Evolutionary conservation across 768 basidiomycete species (phyloP), one percentile per base, ranked within the genome.

Genomic region (Phallus indusiatus): DNA sequence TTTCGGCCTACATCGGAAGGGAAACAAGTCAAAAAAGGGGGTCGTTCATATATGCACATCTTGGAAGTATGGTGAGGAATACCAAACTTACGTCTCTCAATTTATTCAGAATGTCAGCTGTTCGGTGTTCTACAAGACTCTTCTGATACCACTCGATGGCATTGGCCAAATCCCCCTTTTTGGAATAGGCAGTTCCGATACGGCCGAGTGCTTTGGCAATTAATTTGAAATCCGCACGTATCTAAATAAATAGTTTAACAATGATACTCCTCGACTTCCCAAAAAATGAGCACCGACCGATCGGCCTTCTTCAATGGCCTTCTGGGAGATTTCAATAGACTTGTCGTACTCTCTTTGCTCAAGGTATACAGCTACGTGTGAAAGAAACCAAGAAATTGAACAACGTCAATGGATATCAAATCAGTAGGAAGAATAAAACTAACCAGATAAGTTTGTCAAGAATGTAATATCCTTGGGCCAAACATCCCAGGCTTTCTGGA

Each of bases 281-380:
- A 17, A 34, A 7, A 36, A 46, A n/a, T n/a, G 11, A 1, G 47
- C 53, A 67, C 81, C 51, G 65, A 89, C 87, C 61, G 76, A 79
- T 61, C 94, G 86, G 34, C 93, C 96, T 68, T 97, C 90, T 12
- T 98, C 96, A 48, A 92, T 88, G n/a, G 96, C 95, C 73, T 92
- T 94, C 67, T 96, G 86, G 70, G 92, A 94, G 0, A 84, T 83
- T 70, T 94, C 88, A 66, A 99, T 94, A 59, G 84, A 82, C 69
- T 90, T 86, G 73, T 92, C 88, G 66, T 86, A 97, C 36, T 98
- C 85, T 10, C 86, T 91, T 70, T 95, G 80, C 74, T 99, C 96
- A 66, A 93, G 94, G 73, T 94, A 89, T 8, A 84, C 93, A 59
- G 96, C 96, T 87, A 68, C 53, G 11, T 28, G 28, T 28, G 28